Evolutionary conservation across 2,329 filamentous ascomycete genomes (phyloP).

Genomic region (Boeremia exigua): DNA sequence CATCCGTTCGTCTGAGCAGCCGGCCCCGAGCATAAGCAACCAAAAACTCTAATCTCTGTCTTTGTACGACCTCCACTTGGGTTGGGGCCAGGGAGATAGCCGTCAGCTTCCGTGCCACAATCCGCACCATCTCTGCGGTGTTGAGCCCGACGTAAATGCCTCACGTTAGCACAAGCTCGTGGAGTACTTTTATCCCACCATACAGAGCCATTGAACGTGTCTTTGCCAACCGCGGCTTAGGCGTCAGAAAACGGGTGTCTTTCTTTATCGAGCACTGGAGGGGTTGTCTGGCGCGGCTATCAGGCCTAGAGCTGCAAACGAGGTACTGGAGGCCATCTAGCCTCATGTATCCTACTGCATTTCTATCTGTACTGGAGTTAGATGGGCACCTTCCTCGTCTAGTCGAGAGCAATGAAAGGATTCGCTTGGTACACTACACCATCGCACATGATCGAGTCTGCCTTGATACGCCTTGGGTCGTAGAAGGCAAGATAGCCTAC

Average conservation of each 20-base stretch:
- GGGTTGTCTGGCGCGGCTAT: slow-evolving; percentile 1
- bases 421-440: slow-evolving; percentile 13
- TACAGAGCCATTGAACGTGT: slow-evolving; percentile 2
- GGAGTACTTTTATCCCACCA: slow-evolving; percentile 13
- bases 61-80: slow-evolving; percentile 5
- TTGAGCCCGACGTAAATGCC: slow-evolving; percentile 18
- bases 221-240: slow-evolving; percentile 9
- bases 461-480: neutral
- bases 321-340: neutral
- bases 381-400: slow-evolving; percentile 17
- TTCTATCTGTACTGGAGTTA: slow-evolving; percentile 1
- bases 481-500: slow-evolving; percentile 2
- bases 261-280: slow-evolving; percentile 6
- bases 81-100: neutral
- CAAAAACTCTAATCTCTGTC: slow-evolving; percentile 6
- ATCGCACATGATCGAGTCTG: slow-evolving; percentile 6
- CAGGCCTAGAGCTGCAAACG: slow-evolving; percentile 10
- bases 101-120: slow-evolving; percentile 7
- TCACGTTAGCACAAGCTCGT: slow-evolving; percentile 13
- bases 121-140: slow-evolving; percentile 4
- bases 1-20: neutral
- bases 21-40: slow-evolving; percentile 2
- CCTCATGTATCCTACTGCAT: slow-evolving; percentile 10
- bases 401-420: slow-evolving; percentile 7
- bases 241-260: slow-evolving; percentile 12